A percentile compares a stretch with the other conserved stretches of the same genome.
Conservation (phyloP, 2,329 filamentous ascomycete genomes). For the Chalara sp. region DNA sequence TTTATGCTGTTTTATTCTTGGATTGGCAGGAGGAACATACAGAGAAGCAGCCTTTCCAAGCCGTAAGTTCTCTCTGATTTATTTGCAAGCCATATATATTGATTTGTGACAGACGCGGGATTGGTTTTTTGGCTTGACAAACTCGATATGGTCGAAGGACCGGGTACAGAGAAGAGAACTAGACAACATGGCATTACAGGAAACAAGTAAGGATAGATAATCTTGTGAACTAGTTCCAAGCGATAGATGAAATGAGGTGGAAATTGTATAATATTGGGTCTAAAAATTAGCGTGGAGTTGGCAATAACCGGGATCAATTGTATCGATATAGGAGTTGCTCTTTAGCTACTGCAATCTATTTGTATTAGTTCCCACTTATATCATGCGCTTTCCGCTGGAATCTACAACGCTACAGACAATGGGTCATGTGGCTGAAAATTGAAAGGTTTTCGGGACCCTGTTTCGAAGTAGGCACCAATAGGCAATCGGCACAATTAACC, state of each 20-base stretch:
- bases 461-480: no score
- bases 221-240: neutral
- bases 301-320: neutral
- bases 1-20: conserved; percentile 56
- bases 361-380: no score
- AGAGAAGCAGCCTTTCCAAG: conserved; percentile 40
- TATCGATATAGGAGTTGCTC: no score
- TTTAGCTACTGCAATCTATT: no score
- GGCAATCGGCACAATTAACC: no score
- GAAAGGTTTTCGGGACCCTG: no score
- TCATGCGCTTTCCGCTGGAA: no score
- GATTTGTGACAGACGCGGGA: conserved; percentile 22
- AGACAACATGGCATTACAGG: conserved; percentile 14
- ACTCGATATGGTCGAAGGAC: conserved; percentile 25
- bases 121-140: conserved; percentile 33
- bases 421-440: no score
- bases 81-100: no score
- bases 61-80: conserved; percentile 32
- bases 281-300: neutral
- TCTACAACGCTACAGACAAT: no score
- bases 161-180: conserved; percentile 13
- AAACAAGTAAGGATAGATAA: conserved; percentile 12
- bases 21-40: conserved; percentile 38
- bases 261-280: neutral
- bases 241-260: neutral